Evolutionary conservation across 139 green algal genomes (phyloP).

Genomic region (Dunaliella sp.): DNA sequence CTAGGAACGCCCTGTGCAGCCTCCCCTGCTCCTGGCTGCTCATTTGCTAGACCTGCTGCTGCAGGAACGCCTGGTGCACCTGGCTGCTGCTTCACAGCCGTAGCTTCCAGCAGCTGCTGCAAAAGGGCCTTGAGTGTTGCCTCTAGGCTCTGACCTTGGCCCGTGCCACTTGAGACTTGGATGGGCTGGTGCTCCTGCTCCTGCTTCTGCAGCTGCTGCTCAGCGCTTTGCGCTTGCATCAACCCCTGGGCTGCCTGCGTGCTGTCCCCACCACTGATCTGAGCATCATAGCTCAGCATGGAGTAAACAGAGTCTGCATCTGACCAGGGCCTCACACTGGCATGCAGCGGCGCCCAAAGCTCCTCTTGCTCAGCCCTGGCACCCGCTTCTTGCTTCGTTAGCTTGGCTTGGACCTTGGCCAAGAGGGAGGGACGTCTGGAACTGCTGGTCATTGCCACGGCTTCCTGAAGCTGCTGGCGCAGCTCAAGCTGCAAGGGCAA

Average conservation of each 20-base stretch:
- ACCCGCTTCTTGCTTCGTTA: neutral
- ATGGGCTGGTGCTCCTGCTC: neutral
- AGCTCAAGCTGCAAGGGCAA: neutral
- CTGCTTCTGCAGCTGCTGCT: neutral
- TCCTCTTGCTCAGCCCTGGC: neutral
- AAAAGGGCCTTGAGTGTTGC: neutral
- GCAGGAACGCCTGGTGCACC: no score
- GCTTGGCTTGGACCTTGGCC: neutral
- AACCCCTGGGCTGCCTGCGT: neutral
- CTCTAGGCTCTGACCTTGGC: neutral
- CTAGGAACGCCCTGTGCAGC: no score
- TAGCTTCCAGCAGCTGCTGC: neutral
- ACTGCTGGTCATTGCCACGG: neutral
- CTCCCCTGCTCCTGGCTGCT: no score
- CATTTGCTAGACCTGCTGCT: no score
- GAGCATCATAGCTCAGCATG: neutral
- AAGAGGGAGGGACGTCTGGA: neutral
- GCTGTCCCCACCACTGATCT: neutral
- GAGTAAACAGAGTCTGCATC: neutral
- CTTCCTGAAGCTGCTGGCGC: neutral
- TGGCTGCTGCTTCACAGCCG: no score
- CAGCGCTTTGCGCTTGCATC: neutral
- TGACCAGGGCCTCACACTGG: neutral
- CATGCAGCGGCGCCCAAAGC: neutral
- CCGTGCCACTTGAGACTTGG: neutral